phyloP scores from a whole-genome alignment of 176 grass and related monocot genomes.

The Raddia distichophylla region DNA sequence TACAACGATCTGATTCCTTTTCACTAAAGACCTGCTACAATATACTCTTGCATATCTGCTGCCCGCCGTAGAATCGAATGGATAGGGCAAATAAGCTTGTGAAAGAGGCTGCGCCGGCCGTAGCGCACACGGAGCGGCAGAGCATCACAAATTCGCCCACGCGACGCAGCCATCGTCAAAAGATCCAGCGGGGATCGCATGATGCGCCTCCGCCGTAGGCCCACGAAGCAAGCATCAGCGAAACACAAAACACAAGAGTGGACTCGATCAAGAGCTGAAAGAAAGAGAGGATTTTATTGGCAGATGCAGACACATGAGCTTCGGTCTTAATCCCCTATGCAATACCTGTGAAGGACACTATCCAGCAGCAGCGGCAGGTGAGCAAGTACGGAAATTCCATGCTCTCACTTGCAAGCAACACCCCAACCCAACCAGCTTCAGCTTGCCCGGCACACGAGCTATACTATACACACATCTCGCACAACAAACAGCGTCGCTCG shows the following conservation, averaged over 20 bases:
- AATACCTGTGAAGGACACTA: constrained; percentile 23
- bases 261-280: neutral
- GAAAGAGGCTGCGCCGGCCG: neutral
- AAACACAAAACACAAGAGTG: neutral
- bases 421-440: neutral
- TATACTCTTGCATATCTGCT: too few species aligned
- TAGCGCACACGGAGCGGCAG: neutral
- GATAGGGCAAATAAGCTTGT: neutral
- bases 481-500: neutral
- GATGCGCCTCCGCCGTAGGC: neutral
- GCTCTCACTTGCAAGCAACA: constrained; percentile 54
- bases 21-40: too few species aligned
- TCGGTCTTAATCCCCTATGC: neutral
- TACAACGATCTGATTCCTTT: too few species aligned
- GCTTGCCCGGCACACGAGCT: constrained; percentile 32
- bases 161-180: neutral
- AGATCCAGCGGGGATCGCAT: neutral
- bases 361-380: neutral
- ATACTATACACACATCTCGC: neutral
- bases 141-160: neutral
- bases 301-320: constrained; percentile 24
- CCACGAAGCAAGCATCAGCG: neutral
- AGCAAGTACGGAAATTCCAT: constrained; percentile 25
- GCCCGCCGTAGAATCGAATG: neutral
- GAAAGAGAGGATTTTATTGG: constrained; percentile 15